Percentiles rank a stretch among this genome's conserved stretches.
Conservation (phyloP, 352 stramenopile genomes). For the Phytopythium helicoides region DNA sequence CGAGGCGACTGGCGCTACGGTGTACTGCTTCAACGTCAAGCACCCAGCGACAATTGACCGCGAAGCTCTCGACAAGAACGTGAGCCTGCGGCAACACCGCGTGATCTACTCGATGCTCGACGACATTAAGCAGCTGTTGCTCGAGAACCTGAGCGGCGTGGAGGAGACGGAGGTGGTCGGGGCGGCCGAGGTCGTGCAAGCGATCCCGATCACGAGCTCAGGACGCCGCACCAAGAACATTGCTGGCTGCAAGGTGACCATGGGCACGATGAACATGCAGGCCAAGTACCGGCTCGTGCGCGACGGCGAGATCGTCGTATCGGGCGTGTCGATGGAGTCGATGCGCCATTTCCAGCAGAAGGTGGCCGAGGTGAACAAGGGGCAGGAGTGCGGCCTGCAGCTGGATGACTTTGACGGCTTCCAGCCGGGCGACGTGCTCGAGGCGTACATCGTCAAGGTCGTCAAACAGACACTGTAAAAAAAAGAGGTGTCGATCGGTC, state of each 20-base stretch:
- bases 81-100: slow-evolving; percentile 68
- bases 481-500: no score
- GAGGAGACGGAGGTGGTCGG: slow-evolving; percentile 69
- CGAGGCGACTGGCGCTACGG: slow-evolving; percentile 71
- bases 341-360: slow-evolving; percentile 93
- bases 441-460: slow-evolving; percentile 82
- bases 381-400: slow-evolving; percentile 98
- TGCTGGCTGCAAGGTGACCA: slow-evolving; percentile 94
- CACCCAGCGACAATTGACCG: slow-evolving; percentile 71
- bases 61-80: slow-evolving; percentile 74
- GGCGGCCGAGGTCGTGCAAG: slow-evolving; percentile 74
- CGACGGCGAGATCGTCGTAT: slow-evolving; percentile 88
- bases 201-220: slow-evolving; percentile 81
- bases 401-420: slow-evolving; percentile 93
- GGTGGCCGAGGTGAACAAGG: slow-evolving; percentile 89
- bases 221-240: slow-evolving; percentile 92
- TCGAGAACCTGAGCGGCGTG: slow-evolving; percentile 60
- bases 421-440: slow-evolving; percentile 93
- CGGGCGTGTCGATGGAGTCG: slow-evolving; percentile 82
- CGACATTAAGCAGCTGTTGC: slow-evolving; percentile 81
- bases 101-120: slow-evolving; percentile 90
- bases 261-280: slow-evolving; percentile 89
- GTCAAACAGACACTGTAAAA: slow-evolving; percentile 69
- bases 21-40: slow-evolving; percentile 90
- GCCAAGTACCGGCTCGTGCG: slow-evolving; percentile 84